A percentile compares a stretch with the other conserved stretches of the same genome.
phyloP scores from a whole-genome alignment of 2,329 filamentous ascomycete species.

The Fusarium longipes region DNA sequence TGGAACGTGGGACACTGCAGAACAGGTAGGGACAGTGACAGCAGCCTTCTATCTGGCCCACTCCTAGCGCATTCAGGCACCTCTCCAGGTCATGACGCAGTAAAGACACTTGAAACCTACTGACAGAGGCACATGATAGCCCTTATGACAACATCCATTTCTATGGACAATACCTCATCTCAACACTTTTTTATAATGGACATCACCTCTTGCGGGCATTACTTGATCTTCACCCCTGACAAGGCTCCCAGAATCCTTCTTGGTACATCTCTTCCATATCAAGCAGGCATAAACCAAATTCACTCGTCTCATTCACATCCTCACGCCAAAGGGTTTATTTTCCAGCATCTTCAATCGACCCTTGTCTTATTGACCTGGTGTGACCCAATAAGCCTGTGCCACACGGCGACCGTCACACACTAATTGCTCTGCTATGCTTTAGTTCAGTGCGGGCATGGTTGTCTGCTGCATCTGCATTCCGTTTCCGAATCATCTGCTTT shows the following conservation, averaged over 20 bases:
- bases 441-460: constrained; percentile 21
- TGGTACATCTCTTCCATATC: background rate
- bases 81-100: constrained; percentile 37
- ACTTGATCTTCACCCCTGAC: background rate
- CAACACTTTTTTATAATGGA: background rate
- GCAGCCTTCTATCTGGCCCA: background rate
- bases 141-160: constrained; percentile 32
- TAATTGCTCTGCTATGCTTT: constrained; percentile 29
- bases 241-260: background rate
- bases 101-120: constrained; percentile 12
- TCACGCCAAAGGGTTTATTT: constrained; percentile 25
- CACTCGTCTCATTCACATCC: constrained; percentile 26
- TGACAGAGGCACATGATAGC: constrained; percentile 35
- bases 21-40: background rate
- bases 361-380: constrained; percentile 25
- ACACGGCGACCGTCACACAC: constrained; percentile 40
- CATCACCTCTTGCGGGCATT: constrained; percentile 1
- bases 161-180: constrained; percentile 9
- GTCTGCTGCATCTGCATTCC: constrained; percentile 28
- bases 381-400: constrained; percentile 47
- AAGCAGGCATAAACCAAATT: constrained; percentile 9
- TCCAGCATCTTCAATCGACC: constrained; percentile 30
- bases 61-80: constrained; percentile 17
- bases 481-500: constrained; percentile 36
- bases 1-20: constrained; percentile 22